Evolutionary conservation across 257 asterid species (phyloP).

Genomic region (Ilex aquifolium): DNA sequence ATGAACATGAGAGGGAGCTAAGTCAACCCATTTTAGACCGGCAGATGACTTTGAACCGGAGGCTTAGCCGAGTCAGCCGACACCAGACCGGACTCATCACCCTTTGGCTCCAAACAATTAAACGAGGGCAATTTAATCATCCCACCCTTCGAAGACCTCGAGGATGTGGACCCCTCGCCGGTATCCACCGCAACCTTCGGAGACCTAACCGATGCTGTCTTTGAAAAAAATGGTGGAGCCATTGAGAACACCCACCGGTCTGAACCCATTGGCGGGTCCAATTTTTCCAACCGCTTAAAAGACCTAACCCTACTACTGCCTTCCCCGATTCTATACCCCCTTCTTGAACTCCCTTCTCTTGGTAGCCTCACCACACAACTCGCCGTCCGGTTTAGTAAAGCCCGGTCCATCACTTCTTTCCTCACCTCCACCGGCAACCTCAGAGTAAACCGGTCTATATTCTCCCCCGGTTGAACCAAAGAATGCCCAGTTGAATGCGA

Average conservation of each 20-base stretch:
- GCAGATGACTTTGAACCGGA: constrained; percentile 28
- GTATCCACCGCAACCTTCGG: constrained; percentile 41
- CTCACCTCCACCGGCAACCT: constrained; percentile 53
- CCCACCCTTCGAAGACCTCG: constrained; percentile 7
- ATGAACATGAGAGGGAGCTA: neutral
- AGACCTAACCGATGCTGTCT: constrained; percentile 49
- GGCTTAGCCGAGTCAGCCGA: constrained; percentile 23
- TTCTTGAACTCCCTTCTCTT: constrained; percentile 37
- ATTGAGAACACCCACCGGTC: constrained; percentile 54
- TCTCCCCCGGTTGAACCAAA: constrained; percentile 60
- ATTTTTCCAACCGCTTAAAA: constrained; percentile 26
- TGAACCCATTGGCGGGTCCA: constrained; percentile 39
- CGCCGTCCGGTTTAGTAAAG: constrained; percentile 44
- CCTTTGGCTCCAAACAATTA: constrained; percentile 61
- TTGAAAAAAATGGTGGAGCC: constrained; percentile 30
- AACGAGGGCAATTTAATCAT: constrained; percentile 52
- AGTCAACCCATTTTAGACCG: too few relatives aligned
- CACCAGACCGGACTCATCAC: constrained; percentile 37
- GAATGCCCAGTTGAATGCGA: constrained; percentile 97
- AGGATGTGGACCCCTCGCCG: constrained; percentile 34
- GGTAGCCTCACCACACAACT: constrained; percentile 32
- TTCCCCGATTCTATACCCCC: constrained; percentile 42
- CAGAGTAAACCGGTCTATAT: constrained; percentile 67
- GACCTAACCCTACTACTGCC: constrained; percentile 48
- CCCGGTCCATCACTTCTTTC: constrained; percentile 71